These are phyloP conservation scores for Flaveria ramosissima DNA, from an alignment of 129 eudicot genomes.

Conservation along the genomic window DNA sequence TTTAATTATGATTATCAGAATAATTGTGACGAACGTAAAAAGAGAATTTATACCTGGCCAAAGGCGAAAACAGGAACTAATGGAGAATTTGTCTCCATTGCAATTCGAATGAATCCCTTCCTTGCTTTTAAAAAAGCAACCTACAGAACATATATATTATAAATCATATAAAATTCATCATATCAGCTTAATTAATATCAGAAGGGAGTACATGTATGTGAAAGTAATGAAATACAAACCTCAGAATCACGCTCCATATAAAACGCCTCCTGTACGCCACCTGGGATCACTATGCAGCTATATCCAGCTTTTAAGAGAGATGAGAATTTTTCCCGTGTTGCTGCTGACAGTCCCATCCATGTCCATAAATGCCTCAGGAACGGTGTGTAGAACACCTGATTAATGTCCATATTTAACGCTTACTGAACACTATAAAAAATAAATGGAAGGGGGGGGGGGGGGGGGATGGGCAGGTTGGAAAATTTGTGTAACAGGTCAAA, in stretches of 20 bases:
- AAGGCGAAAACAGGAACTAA: slow-evolving; percentile 90
- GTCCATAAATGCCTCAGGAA: slow-evolving; percentile 89
- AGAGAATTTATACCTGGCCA: slow-evolving; percentile 72
- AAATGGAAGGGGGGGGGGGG: background rate
- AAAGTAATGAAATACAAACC: slow-evolving; percentile 47
- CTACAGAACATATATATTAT: slow-evolving; percentile 35
- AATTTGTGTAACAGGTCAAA: background rate
- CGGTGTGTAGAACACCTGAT: slow-evolving; percentile 83
- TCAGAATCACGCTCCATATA: slow-evolving; percentile 82
- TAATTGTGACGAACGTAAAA: background rate
- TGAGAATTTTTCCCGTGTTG: slow-evolving; percentile 59
- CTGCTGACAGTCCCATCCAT: slow-evolving; percentile 79
- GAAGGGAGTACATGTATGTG: background rate
- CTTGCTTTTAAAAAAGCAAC: slow-evolving; percentile 65
- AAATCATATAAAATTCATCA: background rate
- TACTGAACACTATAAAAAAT: background rate
- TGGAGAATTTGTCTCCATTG: slow-evolving; percentile 75
- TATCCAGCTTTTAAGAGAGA: slow-evolving; percentile 62
- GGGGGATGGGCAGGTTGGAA: background rate
- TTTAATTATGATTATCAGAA: background rate
- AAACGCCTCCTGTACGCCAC: slow-evolving; percentile 84
- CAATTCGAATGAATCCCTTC: slow-evolving; percentile 81
- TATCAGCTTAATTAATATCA: background rate
- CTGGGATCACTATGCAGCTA: slow-evolving; percentile 90
- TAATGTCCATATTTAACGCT: background rate